A percentile compares a stretch with the other conserved stretches of the same genome.
These are phyloP conservation scores for Lupinus albus DNA, from an alignment of 306 rosid species.

Conservation along the genomic window DNA sequence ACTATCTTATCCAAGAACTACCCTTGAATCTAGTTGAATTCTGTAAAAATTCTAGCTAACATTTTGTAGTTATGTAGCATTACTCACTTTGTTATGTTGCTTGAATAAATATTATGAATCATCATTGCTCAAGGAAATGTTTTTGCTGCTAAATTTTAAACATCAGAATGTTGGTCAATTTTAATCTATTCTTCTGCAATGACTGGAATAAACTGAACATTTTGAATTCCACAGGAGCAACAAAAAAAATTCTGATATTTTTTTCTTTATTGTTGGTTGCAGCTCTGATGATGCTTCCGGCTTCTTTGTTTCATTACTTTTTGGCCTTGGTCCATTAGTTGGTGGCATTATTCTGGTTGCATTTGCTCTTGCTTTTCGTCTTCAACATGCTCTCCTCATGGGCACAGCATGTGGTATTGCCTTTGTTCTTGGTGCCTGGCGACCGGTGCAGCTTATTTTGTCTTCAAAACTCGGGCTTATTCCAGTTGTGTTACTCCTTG, in stretches of 20 bases:
- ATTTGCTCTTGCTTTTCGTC: conserved; percentile 77
- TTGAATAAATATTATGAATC: conserved; percentile 1
- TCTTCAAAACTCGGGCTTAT: conserved; percentile 77
- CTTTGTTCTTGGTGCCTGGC: conserved; percentile 95
- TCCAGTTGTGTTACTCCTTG: conserved; percentile 59
- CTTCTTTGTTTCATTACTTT: conserved; percentile 91
- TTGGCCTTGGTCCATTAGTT: conserved; percentile 92
- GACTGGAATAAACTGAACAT: background rate
- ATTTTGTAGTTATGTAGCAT: background rate
- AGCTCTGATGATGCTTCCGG: conserved; percentile 98
- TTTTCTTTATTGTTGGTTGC: conserved; percentile 42
- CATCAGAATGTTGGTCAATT: conserved; percentile 4
- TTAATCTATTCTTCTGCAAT: conserved; percentile 24
- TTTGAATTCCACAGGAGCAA: conserved; percentile 13
- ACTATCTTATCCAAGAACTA: conserved; percentile 4
- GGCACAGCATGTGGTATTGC: conserved; percentile 96
- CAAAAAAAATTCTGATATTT: conserved; percentile 20
- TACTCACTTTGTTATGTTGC: conserved; percentile 8
- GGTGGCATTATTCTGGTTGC: conserved; percentile 81
- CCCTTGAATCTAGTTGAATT: background rate
- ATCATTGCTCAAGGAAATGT: background rate
- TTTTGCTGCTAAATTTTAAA: conserved; percentile 28
- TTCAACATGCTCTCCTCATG: conserved; percentile 93
- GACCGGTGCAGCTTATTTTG: conserved; percentile 79
- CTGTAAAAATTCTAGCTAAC: background rate